Evolutionary conservation across 2,329 filamentous ascomycete genomes (phyloP).

Genomic region (Neodidymelliopsis sp.): DNA sequence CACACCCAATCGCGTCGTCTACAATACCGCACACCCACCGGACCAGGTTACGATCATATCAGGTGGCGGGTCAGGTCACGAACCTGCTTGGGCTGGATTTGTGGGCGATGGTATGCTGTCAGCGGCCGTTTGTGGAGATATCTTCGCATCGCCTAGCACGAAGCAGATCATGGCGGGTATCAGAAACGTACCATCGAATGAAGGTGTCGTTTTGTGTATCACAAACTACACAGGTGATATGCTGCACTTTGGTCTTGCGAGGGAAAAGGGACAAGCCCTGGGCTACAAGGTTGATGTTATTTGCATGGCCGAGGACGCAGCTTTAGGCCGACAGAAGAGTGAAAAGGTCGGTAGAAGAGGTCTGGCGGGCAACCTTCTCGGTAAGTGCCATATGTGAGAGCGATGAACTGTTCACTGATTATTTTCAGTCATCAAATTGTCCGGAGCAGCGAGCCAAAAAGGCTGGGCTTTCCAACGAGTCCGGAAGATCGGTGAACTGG

Average conservation of each 20-base stretch:
- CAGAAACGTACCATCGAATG: conserved; percentile 54
- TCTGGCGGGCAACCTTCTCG: conserved; percentile 59
- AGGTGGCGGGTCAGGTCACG: conserved; percentile 58
- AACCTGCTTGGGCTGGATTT: conserved; percentile 59
- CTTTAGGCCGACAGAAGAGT: conserved; percentile 58
- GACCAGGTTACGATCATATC: conserved; percentile 56
- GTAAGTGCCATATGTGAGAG: conserved; percentile 23
- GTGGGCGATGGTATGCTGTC: conserved; percentile 59
- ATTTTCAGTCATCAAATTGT: conserved; percentile 55
- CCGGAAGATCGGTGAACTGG: conserved; percentile 54
- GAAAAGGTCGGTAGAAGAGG: conserved; percentile 59
- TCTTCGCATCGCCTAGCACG: conserved; percentile 57
- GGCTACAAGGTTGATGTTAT: conserved; percentile 57
- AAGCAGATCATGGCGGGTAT: conserved; percentile 61
- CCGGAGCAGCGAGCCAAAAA: conserved; percentile 55
- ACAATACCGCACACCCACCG: conserved; percentile 53
- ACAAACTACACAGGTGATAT: conserved; percentile 61
- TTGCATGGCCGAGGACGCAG: conserved; percentile 59
- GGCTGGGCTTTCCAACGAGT: conserved; percentile 56
- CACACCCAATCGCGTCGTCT: conserved; percentile 57
- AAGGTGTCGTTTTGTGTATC: conserved; percentile 57
- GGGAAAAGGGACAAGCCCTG: conserved; percentile 55
- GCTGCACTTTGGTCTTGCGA: conserved; percentile 58
- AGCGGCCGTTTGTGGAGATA: conserved; percentile 58
- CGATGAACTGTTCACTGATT: conserved; percentile 14